phyloP scores from a whole-genome alignment of 1,139 yeast genomes.

The Protomyces pachydermus region DNA sequence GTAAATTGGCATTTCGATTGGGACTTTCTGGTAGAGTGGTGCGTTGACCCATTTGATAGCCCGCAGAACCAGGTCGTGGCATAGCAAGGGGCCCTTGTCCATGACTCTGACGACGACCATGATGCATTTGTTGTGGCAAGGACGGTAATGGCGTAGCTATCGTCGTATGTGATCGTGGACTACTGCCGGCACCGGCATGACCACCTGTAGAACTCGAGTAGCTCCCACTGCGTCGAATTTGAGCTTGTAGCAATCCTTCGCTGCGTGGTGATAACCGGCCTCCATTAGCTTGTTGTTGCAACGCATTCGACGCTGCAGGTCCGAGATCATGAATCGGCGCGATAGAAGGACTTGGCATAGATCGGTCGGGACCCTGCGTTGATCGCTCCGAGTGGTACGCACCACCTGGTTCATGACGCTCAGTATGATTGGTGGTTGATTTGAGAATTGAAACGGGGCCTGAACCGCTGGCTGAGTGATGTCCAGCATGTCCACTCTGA shows the following conservation, averaged over 20 bases:
- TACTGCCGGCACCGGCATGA: neutral
- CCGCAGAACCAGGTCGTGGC: neutral
- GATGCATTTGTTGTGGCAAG: neutral
- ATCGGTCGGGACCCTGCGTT: neutral
- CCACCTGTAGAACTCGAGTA: neutral
- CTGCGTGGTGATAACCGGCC: neutral
- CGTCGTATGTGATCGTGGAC: neutral
- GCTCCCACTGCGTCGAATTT: neutral
- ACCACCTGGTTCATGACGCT: neutral
- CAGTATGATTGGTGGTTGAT: neutral
- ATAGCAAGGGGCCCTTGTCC: neutral
- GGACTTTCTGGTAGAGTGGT: neutral
- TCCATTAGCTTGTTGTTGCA: neutral
- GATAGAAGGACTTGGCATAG: neutral
- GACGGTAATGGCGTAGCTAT: neutral
- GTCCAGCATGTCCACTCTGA: neutral
- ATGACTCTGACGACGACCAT: neutral
- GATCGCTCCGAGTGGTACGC: neutral
- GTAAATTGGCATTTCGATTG: neutral
- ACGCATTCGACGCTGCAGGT: neutral
- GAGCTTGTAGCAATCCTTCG: neutral
- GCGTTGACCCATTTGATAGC: neutral
- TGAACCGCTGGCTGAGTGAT: neutral
- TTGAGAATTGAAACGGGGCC: neutral
- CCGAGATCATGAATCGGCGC: neutral